Evolutionary conservation across 1,284 basidiomycete genomes (phyloP).

Genomic region (Ganoderma leucocontextum): DNA sequence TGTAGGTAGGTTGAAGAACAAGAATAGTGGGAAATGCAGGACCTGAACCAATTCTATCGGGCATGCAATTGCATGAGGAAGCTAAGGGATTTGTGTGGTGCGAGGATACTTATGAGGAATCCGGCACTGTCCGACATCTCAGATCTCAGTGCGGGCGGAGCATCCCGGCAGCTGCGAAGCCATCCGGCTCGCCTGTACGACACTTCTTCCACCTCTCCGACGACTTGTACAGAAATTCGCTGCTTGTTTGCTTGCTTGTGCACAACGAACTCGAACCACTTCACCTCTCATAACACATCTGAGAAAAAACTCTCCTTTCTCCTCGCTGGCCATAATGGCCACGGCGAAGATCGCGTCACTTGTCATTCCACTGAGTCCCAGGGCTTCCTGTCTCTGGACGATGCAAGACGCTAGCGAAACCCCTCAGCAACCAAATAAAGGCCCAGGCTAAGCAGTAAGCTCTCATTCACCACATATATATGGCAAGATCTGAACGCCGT

Average conservation of each 20-base stretch:
- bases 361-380: slow-evolving; percentile 64
- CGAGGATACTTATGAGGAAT: too few relatives aligned
- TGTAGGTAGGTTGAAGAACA: too few relatives aligned
- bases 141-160: background rate
- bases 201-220: background rate
- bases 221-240: background rate
- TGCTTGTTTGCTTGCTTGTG: background rate
- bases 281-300: background rate
- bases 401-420: slow-evolving; percentile 83
- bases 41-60: too few relatives aligned
- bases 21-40: too few relatives aligned
- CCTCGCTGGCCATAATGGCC: slow-evolving; percentile 54
- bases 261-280: background rate
- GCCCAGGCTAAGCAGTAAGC: slow-evolving; percentile 81
- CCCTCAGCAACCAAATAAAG: slow-evolving; percentile 80
- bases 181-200: background rate
- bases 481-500: too few relatives aligned
- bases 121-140: too few relatives aligned
- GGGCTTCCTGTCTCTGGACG: slow-evolving; percentile 31
- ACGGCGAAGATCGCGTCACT: slow-evolving; percentile 74
- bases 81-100: too few relatives aligned
- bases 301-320: background rate
- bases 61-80: background rate
- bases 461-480: too few relatives aligned
- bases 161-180: background rate